phyloP scores from a whole-genome alignment of 192 early-diverging fungal species.

The Phycomyces nitens region DNA sequence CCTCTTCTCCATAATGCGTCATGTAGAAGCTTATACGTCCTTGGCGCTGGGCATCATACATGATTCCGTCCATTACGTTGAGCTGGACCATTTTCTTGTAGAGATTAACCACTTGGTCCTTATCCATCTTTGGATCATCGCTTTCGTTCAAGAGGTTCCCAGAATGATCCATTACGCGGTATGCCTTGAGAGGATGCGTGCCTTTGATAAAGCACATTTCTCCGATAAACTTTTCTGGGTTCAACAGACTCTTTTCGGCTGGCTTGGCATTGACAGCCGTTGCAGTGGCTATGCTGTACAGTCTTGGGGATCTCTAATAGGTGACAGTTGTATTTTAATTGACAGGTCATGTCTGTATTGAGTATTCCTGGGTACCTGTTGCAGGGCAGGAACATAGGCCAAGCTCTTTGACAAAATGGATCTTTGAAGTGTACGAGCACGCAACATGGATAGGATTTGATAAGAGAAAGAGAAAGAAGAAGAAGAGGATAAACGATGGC shows the following conservation, averaged over 20 bases:
- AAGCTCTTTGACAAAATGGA: too few species aligned
- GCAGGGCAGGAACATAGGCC: too few species aligned
- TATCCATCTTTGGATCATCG: conserved; percentile 68
- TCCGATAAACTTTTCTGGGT: conserved; percentile 8
- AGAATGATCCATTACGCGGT: conserved; percentile 88
- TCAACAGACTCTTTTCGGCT: neutral
- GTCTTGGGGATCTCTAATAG: too few species aligned
- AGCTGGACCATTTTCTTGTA: conserved; percentile 91
- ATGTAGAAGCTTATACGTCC: conserved; percentile 98
- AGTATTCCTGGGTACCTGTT: too few species aligned
- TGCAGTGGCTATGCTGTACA: neutral
- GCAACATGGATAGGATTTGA: too few species aligned
- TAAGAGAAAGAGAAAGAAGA: neutral
- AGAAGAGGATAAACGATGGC: neutral
- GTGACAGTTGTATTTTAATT: too few species aligned
- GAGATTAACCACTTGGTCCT: conserved; percentile 63
- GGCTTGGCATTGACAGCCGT: neutral
- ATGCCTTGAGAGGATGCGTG: conserved; percentile 78
- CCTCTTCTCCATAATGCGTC: conserved; percentile 98
- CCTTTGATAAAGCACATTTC: conserved; percentile 51
- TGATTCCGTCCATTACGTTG: conserved; percentile 88
- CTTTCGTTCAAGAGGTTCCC: conserved; percentile 71
- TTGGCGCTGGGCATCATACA: conserved; percentile 98
- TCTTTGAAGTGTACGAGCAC: too few species aligned
- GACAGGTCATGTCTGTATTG: too few species aligned